A percentile compares a stretch with the other conserved stretches of the same genome.
phyloP scores from a whole-genome alignment of 2,329 filamentous ascomycete genomes.

The Calonectria naviculata region DNA sequence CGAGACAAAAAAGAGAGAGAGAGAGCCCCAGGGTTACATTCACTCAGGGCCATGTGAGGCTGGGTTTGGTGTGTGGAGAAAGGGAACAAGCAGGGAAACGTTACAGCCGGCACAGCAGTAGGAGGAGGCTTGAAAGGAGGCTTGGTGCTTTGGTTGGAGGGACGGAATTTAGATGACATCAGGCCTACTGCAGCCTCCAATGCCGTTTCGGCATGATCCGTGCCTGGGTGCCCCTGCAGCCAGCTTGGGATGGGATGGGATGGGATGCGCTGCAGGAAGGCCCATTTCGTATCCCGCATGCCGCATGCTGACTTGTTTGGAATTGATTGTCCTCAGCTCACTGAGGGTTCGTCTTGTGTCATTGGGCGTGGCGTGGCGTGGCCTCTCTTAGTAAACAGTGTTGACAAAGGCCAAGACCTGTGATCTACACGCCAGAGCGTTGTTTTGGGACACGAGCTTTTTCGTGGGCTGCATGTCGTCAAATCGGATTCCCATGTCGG shows the following conservation, averaged over 20 bases:
- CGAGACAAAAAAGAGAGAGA: no score
- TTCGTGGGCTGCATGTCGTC: not conserved
- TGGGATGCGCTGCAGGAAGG: not conserved
- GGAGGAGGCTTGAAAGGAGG: no score
- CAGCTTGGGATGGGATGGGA: no score
- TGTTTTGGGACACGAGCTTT: not conserved
- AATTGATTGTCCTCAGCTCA: not conserved
- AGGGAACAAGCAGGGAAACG: not conserved
- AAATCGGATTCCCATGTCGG: not conserved
- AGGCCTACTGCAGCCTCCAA: not conserved
- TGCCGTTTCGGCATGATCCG: constrained; percentile 1
- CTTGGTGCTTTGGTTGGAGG: no score
- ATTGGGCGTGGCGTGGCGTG: not conserved
- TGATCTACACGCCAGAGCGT: not conserved
- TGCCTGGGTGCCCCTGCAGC: not conserved
- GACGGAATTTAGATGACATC: not conserved
- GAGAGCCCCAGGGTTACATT: not conserved
- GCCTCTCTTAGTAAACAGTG: no score
- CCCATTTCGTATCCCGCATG: not conserved
- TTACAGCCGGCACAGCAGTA: not conserved
- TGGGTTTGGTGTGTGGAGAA: no score
- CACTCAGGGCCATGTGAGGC: no score
- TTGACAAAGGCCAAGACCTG: not conserved
- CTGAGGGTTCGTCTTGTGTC: not conserved
- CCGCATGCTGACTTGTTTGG: not conserved